phyloP scores from a whole-genome alignment of 1,139 yeast genomes.

The Debaryomyces psychrophilus region DNA sequence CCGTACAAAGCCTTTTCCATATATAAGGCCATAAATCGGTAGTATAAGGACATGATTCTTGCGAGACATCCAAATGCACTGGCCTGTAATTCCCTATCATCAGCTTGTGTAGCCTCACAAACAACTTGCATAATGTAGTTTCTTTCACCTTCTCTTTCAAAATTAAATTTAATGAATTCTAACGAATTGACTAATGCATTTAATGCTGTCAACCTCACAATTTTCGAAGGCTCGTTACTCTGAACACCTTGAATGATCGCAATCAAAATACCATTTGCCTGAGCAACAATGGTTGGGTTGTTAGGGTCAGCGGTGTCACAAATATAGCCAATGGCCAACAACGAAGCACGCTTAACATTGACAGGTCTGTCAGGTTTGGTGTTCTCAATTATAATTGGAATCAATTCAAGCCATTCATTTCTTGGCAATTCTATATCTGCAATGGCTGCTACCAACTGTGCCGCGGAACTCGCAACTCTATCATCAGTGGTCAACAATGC shows the following conservation, averaged over 20 bases:
- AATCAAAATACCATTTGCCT: conserved; percentile 88
- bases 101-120: conserved; percentile 95
- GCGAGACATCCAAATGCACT: conserved; percentile 97
- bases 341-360: conserved; percentile 81
- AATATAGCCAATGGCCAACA: conserved; percentile 89
- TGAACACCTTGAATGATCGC: conserved; percentile 98
- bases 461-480: conserved; percentile 85
- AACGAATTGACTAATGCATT: conserved; percentile 90
- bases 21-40: conserved; percentile 85
- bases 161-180: conserved; percentile 85
- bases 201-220: conserved; percentile 86
- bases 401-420: conserved; percentile 85
- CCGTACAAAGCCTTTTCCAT: conserved; percentile 97
- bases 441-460: conserved; percentile 94
- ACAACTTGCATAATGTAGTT: conserved; percentile 98
- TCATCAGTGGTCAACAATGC: conserved; percentile 70
- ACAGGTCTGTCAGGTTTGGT: conserved; percentile 79
- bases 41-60: conserved; percentile 87
- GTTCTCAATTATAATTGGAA: conserved; percentile 80
- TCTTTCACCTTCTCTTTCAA: conserved; percentile 92
- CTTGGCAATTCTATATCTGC: conserved; percentile 93
- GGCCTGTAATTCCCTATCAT: conserved; percentile 80
- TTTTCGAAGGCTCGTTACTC: conserved; percentile 68
- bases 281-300: conserved; percentile 76
- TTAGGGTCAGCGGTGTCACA: conserved; percentile 93